Conservation (phyloP, 805 yeast genomes). For the Yamadazyma sp. region DNA sequence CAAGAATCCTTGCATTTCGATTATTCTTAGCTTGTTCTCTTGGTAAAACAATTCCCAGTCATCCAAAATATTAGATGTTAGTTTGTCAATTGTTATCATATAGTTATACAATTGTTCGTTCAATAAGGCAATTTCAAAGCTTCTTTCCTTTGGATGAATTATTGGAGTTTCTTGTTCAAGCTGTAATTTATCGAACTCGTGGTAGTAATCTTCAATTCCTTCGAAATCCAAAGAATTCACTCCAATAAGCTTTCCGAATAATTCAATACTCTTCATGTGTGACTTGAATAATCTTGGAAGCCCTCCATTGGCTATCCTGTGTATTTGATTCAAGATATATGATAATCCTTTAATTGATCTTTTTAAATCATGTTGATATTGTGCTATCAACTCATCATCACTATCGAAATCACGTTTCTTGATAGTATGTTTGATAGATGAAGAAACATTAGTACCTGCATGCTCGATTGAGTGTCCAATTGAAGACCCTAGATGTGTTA, state of each 20-base stretch:
- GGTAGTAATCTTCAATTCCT: constrained; percentile 28
- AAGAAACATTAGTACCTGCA: constrained; percentile 1
- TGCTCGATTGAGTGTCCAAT: constrained; percentile 10
- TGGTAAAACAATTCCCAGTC: constrained; percentile 25
- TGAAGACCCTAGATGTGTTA: constrained; percentile 12
- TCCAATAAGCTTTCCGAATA: constrained; percentile 32
- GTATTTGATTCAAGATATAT: constrained; percentile 29
- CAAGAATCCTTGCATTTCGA: constrained; percentile 38
- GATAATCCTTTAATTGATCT: constrained; percentile 42
- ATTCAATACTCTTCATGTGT: constrained; percentile 26
- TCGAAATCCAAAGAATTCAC: constrained; percentile 32
- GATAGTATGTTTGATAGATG: constrained; percentile 12
- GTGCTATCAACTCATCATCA: constrained; percentile 39
- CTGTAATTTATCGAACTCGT: constrained; percentile 26
- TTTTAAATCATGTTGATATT: constrained; percentile 44
- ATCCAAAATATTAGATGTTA: constrained; percentile 15
- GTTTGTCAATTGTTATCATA: constrained; percentile 17
- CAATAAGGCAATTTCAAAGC: constrained; percentile 20
- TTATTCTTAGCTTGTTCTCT: constrained; percentile 29
- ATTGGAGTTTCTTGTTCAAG: constrained; percentile 25
- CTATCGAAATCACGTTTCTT: constrained; percentile 12
- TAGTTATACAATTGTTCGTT: constrained; percentile 27
- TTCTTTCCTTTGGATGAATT: constrained; percentile 38
- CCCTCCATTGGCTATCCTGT: constrained; percentile 19
- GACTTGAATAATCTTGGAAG: constrained; percentile 32